phyloP scores from a whole-genome alignment of 805 yeast genomes.

The Zygotorulaspora chibaensis region DNA sequence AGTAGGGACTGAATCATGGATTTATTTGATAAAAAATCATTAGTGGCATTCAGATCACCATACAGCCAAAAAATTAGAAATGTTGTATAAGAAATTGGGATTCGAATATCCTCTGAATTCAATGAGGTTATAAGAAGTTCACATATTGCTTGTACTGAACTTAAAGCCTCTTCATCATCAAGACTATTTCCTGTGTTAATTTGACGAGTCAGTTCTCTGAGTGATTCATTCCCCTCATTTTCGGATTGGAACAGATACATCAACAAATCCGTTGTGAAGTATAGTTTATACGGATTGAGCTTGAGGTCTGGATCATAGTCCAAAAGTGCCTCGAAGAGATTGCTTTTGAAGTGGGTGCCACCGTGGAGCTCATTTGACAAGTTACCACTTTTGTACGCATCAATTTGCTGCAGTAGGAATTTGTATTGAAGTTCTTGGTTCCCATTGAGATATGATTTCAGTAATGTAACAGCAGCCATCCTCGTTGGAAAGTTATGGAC shows the following conservation, averaged over 20 bases:
- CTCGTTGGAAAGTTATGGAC: slow-evolving; percentile 82
- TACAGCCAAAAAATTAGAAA: slow-evolving; percentile 70
- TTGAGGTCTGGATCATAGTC: slow-evolving; percentile 70
- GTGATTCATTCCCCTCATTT: slow-evolving; percentile 45
- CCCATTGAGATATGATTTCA: slow-evolving; percentile 63
- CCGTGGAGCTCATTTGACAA: slow-evolving; percentile 18
- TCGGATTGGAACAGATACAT: slow-evolving; percentile 47
- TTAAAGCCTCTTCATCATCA: slow-evolving; percentile 55
- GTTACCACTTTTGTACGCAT: slow-evolving; percentile 34
- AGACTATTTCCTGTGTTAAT: slow-evolving; percentile 47
- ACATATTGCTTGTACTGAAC: slow-evolving; percentile 69
- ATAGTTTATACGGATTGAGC: slow-evolving; percentile 79
- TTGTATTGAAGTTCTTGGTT: slow-evolving; percentile 57
- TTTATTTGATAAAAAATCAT: slow-evolving; percentile 66
- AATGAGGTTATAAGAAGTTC: slow-evolving; percentile 68
- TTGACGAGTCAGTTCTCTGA: slow-evolving; percentile 44
- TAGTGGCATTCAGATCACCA: slow-evolving; percentile 70
- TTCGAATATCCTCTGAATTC: slow-evolving; percentile 62
- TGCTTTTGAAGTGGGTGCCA: slow-evolving; percentile 29
- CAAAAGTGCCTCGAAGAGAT: slow-evolving; percentile 64
- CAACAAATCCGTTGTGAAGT: slow-evolving; percentile 74
- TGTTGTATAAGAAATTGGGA: slow-evolving; percentile 73
- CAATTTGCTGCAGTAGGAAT: slow-evolving; percentile 65
- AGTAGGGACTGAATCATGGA: slow-evolving; percentile 64
- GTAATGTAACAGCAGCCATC: slow-evolving; percentile 60